Conservation (phyloP, 139 green algal species). For the Chlamydomonas sp. region DNA sequence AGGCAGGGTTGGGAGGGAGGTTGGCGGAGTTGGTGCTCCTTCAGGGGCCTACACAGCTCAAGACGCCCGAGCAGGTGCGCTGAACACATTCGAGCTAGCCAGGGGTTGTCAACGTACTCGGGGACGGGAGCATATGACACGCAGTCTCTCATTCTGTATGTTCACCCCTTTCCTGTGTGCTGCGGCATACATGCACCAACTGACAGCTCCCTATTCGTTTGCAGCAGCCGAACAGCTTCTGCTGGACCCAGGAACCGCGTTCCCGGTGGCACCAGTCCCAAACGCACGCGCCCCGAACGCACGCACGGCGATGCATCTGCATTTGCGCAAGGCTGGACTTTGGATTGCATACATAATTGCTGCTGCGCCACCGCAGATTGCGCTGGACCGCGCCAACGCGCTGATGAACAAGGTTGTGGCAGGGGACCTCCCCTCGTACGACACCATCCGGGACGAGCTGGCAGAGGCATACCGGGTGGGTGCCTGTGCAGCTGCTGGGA, state of each 20-base stretch:
- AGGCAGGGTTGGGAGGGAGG: too few relatives aligned
- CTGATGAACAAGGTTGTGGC: constrained; percentile 67
- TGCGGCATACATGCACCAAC: too few relatives aligned
- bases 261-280: neutral
- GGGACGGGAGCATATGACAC: too few relatives aligned
- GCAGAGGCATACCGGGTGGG: constrained; percentile 44
- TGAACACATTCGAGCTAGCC: too few relatives aligned
- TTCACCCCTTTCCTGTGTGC: too few relatives aligned
- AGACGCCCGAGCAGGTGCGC: too few relatives aligned
- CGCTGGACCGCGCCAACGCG: constrained; percentile 41
- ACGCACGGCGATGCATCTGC: neutral
- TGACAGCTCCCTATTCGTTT: too few relatives aligned
- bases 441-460: constrained; percentile 43
- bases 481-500: neutral
- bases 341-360: neutral
- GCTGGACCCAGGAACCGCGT: neutral
- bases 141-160: too few relatives aligned
- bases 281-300: neutral
- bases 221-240: too few relatives aligned
- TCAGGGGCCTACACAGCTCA: too few relatives aligned
- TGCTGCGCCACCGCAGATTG: constrained; percentile 34
- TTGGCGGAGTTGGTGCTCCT: too few relatives aligned
- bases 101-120: too few relatives aligned
- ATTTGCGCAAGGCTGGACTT: neutral
- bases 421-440: constrained; percentile 41